A percentile compares a stretch with the other conserved stretches of the same genome.
phyloP scores from a whole-genome alignment of 371 early-diverging fungal species.

The Sporodiniella umbellata region DNA sequence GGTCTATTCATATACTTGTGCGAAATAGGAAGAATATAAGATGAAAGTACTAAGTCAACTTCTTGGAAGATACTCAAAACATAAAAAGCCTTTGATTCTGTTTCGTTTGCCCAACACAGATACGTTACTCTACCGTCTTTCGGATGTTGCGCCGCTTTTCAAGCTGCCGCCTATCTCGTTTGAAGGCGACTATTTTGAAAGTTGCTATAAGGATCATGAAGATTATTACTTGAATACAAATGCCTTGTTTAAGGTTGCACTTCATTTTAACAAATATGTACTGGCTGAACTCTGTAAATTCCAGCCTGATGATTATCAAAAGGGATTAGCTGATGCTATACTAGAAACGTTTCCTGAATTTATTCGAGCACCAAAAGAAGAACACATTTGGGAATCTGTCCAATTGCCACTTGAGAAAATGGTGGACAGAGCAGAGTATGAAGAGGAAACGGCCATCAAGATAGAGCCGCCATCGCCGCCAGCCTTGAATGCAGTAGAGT shows the following conservation, averaged over 20 bases:
- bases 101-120: conserved; percentile 20
- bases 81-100: conserved; percentile 18
- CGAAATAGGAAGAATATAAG: no score
- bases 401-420: conserved; percentile 18
- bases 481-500: conserved; percentile 6
- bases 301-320: conserved; percentile 18
- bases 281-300: conserved; percentile 27
- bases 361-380: conserved; percentile 21
- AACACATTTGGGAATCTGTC: conserved; percentile 24
- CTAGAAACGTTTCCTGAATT: conserved; percentile 22
- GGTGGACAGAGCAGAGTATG: conserved; percentile 7
- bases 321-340: conserved; percentile 21
- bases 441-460: conserved; percentile 4
- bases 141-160: conserved; percentile 21
- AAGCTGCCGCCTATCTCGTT: conserved; percentile 13
- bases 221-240: conserved; percentile 21
- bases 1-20: no score
- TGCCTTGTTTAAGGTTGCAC: conserved; percentile 15
- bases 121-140: conserved; percentile 16
- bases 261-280: conserved; percentile 7
- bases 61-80: conserved; percentile 18
- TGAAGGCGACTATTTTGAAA: conserved; percentile 6
- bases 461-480: conserved; percentile 22
- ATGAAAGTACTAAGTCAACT: conserved; percentile 19
- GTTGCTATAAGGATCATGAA: conserved; percentile 23